phyloP scores from a whole-genome alignment of 768 basidiomycete species.

The Mycena galopus region DNA sequence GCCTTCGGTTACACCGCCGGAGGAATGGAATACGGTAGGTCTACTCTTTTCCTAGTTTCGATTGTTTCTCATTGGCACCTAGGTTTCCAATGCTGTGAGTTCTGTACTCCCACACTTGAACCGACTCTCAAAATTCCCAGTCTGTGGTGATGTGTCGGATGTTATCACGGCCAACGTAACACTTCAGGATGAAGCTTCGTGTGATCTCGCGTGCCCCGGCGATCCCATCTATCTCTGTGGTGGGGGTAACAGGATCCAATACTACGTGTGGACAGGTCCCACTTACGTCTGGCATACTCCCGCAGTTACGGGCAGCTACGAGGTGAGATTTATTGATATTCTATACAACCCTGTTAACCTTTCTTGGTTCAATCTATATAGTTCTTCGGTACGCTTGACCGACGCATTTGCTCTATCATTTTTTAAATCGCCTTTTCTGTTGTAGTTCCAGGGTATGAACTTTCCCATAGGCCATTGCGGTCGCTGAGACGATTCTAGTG shows the following conservation, averaged over 20 bases:
- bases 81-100: conserved; percentile 73
- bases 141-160: conserved; percentile 77
- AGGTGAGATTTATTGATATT: neutral
- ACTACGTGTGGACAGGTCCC: conserved; percentile 65
- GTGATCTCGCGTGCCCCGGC: conserved; percentile 72
- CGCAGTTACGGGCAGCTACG: conserved; percentile 61
- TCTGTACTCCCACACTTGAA: neutral
- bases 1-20: conserved; percentile 80
- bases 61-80: too few species aligned
- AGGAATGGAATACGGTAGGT: conserved; percentile 61
- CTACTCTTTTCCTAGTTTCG: too few species aligned
- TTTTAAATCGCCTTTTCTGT: neutral
- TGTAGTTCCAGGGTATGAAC: conserved; percentile 18
- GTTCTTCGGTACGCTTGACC: conserved; percentile 60
- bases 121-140: conserved; percentile 47
- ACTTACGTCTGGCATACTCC: conserved; percentile 77
- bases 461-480: neutral
- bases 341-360: too few species aligned
- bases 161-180: conserved; percentile 56
- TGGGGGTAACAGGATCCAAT: conserved; percentile 64
- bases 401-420: neutral
- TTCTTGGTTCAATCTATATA: conserved; percentile 30
- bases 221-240: conserved; percentile 83
- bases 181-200: conserved; percentile 58
- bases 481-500: conserved; percentile 50